Base-by-base conservation (phyloP, 2,329 filamentous ascomycete genomes). In the Neofusicoccum laricinum region DNA sequence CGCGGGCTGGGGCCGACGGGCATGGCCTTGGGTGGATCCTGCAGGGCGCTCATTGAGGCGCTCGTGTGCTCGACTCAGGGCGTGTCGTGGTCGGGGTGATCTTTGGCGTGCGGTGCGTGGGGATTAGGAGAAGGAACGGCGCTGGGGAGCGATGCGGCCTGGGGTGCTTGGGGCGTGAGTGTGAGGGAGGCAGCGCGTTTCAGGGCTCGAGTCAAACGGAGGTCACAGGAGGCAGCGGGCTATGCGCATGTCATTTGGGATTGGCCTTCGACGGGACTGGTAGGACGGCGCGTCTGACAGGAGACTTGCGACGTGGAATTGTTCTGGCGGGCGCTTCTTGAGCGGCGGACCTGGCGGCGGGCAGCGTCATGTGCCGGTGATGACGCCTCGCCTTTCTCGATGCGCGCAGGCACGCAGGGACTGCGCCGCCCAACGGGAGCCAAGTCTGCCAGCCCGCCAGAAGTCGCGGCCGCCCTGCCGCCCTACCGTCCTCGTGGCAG, bases 41-140 rank as follows among this genome's bases (percentile, higher is more conserved):
- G 66, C 63, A 66, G 64, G 66, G 72, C 64, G 66, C 67, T 71
- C 70, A 72, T 71, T 65, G 62, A 66, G 63, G 66, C 65, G 63
- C 61, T 50, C 48, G 36, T 38, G 21, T 32, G 61, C 25, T 19
- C 48, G 38, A 43, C 21, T 45, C 48, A 21, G 48, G 46, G 25
- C 25, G 41, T 17, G 55, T 46, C 11, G 40, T 15, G 40, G 55
- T 15, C 43, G 30, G 30, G 55, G 40, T 32, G 55, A 10, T 32
- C n/a, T 34, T 17, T 19, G 41, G 25, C 6, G 15, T 17, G 40
- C 25, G 25, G 40, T 30, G 55, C 55, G 55, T 43, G 40, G 40
- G 40, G 15, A 43, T 43, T 43, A 43, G 40, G 40, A 43, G 40
- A 43, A 43, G 51, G 38, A 17, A 34, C 15, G 41, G 55, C 55